Conservation (phyloP, 208 protist species). For the Trypanosoma vivax region DNA sequence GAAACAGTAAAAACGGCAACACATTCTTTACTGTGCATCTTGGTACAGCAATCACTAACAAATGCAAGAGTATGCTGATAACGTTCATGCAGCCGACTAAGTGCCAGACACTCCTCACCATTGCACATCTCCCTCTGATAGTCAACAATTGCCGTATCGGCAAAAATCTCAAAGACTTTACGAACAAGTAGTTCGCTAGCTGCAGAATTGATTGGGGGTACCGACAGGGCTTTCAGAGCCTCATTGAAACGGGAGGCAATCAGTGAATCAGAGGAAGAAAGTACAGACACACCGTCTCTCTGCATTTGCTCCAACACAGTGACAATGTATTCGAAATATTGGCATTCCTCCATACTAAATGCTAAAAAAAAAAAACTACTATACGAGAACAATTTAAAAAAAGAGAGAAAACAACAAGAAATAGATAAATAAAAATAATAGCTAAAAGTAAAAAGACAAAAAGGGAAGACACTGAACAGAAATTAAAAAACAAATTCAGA, state of each 20-base stretch:
- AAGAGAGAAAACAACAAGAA: conserved; percentile 17
- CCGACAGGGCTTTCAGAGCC: conserved; percentile 21
- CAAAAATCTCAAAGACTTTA: conserved; percentile 21
- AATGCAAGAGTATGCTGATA: conserved; percentile 23
- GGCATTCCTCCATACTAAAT: conserved; percentile 21
- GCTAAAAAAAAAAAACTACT: not conserved
- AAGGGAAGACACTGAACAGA: not conserved
- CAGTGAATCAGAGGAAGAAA: conserved; percentile 1
- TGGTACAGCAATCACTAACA: conserved; percentile 47
- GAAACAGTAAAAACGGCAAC: conserved; percentile 32
- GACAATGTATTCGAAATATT: conserved; percentile 21
- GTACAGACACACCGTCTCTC: conserved; percentile 3
- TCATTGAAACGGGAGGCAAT: conserved; percentile 12
- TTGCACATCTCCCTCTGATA: conserved; percentile 15
- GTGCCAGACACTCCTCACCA: conserved; percentile 19
- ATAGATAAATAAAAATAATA: conserved; percentile 18
- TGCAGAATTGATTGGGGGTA: conserved; percentile 9
- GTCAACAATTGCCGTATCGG: conserved; percentile 3
- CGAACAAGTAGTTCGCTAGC: conserved; percentile 17
- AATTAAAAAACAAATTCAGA: conserved; percentile 8
- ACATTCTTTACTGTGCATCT: conserved; percentile 22
- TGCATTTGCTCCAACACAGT: conserved; percentile 20
- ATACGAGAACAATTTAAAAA: not conserved
- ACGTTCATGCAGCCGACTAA: conserved; percentile 27
- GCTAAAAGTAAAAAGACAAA: conserved; percentile 12